These are phyloP conservation scores for Zygosaccharomyces pseudobailii DNA, from an alignment of 1,139 yeast species.

Conservation along the genomic window DNA sequence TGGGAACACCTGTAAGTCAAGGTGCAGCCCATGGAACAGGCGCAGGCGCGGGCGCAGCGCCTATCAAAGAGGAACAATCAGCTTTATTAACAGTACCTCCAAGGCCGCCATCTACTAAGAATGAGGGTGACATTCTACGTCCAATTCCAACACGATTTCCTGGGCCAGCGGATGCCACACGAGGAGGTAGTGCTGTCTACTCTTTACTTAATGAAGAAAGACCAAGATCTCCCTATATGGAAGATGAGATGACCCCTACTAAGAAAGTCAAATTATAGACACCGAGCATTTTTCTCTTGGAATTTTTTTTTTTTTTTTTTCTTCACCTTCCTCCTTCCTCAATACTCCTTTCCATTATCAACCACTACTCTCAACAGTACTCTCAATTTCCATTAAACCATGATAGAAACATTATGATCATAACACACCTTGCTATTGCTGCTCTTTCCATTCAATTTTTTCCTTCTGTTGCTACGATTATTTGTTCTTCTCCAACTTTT, in stretches of 20 bases:
- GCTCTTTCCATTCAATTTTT: neutral
- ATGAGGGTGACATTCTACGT: conserved; percentile 10
- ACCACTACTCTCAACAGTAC: no score
- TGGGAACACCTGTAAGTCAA: neutral
- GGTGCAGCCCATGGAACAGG: conserved; percentile 1
- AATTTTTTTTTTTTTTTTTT: neutral
- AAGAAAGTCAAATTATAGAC: conserved; percentile 17
- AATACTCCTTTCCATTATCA: no score
- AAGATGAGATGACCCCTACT: conserved; percentile 10
- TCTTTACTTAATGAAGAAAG: conserved; percentile 15
- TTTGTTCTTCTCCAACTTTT: no score
- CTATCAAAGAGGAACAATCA: conserved; percentile 1
- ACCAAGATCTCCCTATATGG: conserved; percentile 6
- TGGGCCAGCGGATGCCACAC: conserved; percentile 8
- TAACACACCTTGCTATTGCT: no score
- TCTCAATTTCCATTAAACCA: no score
- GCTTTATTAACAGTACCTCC: neutral
- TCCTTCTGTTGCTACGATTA: neutral
- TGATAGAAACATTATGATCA: no score
- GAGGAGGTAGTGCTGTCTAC: conserved; percentile 19
- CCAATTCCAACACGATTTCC: conserved; percentile 13
- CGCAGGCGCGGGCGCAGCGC: conserved; percentile 5
- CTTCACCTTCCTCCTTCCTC: neutral
- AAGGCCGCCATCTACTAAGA: neutral
- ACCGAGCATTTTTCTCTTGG: neutral